Evolutionary conservation across 2,329 filamentous ascomycete genomes (phyloP).

Genomic region (Epichloe sibirici): DNA sequence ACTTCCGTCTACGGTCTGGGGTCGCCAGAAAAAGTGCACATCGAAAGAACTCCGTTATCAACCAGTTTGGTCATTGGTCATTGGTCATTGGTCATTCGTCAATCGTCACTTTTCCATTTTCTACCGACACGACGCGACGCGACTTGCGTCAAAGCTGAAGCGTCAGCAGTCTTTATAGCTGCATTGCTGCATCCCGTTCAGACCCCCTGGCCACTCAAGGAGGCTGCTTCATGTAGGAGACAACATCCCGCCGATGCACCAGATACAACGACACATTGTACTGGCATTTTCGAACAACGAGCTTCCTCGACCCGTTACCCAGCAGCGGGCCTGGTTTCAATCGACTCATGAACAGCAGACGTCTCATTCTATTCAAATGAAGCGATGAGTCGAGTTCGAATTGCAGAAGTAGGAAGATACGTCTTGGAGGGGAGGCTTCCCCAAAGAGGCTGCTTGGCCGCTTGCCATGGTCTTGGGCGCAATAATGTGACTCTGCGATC

Average conservation of each 20-base stretch:
- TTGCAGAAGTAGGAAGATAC: constrained; percentile 3
- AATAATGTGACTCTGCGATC: not conserved
- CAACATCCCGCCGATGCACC: not conserved
- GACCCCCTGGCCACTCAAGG: not conserved
- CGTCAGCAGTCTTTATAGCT: not conserved
- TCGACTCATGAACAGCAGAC: not conserved
- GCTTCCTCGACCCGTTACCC: not conserved
- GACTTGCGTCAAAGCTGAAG: not conserved
- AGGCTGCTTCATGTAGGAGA: not conserved
- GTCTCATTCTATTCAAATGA: not conserved
- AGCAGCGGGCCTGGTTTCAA: not conserved
- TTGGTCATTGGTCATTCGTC: not conserved
- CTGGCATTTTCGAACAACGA: not conserved
- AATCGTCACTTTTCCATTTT: not conserved
- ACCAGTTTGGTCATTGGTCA: not conserved
- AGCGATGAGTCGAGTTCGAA: constrained; percentile 3
- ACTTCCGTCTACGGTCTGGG: not conserved
- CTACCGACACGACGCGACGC: not conserved
- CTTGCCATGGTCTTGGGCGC: not conserved
- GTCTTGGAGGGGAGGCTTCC: constrained; percentile 4
- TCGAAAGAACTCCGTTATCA: not conserved
- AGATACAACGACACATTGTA: not conserved
- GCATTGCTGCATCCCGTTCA: not conserved
- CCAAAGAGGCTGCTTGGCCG: constrained; percentile 3
- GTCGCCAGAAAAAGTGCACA: not conserved